Base-by-base conservation (phyloP, 2,329 filamentous ascomycete genomes). In the Pseudogymnoascus sp. region DNA sequence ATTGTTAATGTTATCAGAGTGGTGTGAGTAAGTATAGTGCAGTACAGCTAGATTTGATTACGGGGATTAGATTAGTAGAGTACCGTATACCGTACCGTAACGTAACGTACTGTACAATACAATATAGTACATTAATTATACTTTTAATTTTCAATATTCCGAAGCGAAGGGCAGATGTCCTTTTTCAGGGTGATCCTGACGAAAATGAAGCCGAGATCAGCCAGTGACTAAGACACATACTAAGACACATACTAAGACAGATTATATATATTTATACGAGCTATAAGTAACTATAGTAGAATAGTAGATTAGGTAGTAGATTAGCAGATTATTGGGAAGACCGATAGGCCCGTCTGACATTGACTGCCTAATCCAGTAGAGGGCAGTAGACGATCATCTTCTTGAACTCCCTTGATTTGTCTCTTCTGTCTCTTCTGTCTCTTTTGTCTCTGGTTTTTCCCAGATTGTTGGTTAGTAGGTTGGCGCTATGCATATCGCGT, bases 171-270 rank as follows among this genome's bases (percentile, higher is more conserved):
- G 12, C 23, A 28, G 44, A n/a, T 33, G 8, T 44, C 18, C 11
- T 21, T 12, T 12, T 53, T 31, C 25, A 31, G 47, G 47, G 47
- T 53, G 47, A 53, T 28, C 25, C 25, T 53, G 47, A 53, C 47
- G 47, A 53, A 53, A 53, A 53, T 31, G 25, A 53, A 53, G 31
- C 47, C 25, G 47, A 53, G 47, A 31, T 53, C 47, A 53, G 47
- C 47, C 25, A 53, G 47, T 53, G n/a, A 31, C 23, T 53, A 16
- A 53, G 47, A 53, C 47, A 53, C 47, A 50, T 16, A 31, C 23
- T 53, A 16, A 53, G 47, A 53, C 47, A 53, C 47, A 50, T 16
- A 38, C 37, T 16, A 4, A 44, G 8, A 44, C 18, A 44, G 18
- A 44, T 12, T 53, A 50, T 53, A 53, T 53, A 53, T 53, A 16